phyloP scores from a whole-genome alignment of 768 basidiomycete genomes.

The Exidia glandulosa region DNA sequence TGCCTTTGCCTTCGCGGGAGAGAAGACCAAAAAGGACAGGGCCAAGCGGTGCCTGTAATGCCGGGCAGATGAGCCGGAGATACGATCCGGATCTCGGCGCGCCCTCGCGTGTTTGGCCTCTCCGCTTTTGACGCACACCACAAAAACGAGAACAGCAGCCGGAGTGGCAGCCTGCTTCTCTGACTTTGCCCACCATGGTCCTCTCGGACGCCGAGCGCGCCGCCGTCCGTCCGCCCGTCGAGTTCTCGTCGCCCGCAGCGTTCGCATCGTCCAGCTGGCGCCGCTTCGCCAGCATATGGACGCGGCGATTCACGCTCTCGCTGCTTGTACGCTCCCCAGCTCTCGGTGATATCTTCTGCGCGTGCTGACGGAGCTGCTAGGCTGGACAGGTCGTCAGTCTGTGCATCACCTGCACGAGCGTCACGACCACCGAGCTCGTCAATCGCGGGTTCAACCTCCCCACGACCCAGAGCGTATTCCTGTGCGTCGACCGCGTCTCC shows the following conservation, averaged over 20 bases:
- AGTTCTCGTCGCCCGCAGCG: constrained; percentile 46
- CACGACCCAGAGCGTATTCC: constrained; percentile 74
- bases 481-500: constrained; percentile 42
- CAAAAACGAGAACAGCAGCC: not conserved
- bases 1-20: no score
- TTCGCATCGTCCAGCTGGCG: constrained; percentile 39
- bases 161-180: not conserved
- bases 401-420: constrained; percentile 83
- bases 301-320: constrained; percentile 56
- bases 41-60: no score
- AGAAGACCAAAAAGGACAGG: no score
- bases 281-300: constrained; percentile 71
- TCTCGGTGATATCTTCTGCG: not conserved
- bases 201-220: not conserved
- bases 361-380: not conserved
- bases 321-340: constrained; percentile 29
- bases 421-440: constrained; percentile 72
- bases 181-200: not conserved
- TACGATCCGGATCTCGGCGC: no score
- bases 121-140: not conserved
- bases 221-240: constrained; percentile 44
- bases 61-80: no score
- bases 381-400: constrained; percentile 77
- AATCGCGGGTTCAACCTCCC: constrained; percentile 59
- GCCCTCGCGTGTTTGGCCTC: no score